phyloP scores from a whole-genome alignment of 768 basidiomycete species.

The Suillus ampliporus region DNA sequence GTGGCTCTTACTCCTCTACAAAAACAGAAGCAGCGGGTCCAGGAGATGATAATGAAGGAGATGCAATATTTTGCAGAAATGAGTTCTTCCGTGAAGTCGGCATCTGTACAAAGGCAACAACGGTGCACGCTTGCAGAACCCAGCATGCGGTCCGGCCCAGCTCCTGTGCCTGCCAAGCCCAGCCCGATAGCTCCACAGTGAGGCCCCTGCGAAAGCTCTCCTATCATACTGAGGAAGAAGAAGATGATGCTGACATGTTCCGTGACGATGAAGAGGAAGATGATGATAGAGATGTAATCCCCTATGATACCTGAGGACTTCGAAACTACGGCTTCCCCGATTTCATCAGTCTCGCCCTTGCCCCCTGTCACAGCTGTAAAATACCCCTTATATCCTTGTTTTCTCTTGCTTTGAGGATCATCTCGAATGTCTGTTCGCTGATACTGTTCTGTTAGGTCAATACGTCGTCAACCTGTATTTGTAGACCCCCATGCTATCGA shows the following conservation, averaged over 20 bases:
- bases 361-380: background rate
- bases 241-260: background rate
- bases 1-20: background rate
- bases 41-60: background rate
- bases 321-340: background rate
- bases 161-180: background rate
- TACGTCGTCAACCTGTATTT: background rate
- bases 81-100: background rate
- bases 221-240: background rate
- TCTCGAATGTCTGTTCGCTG: background rate
- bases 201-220: background rate
- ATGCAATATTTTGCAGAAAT: background rate
- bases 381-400: background rate
- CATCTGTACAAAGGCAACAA: background rate
- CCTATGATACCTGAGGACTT: background rate
- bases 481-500: background rate
- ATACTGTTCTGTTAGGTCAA: background rate
- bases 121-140: background rate
- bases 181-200: background rate
- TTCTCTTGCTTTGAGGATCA: constrained; percentile 4
- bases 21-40: background rate
- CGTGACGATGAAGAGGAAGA: background rate
- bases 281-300: no score
- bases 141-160: background rate
- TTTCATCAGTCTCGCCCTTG: background rate